Evolutionary conservation across 805 yeast species (phyloP), one percentile per base, ranked within the genome.

Genomic region (Metschnikowia vanudenii): DNA sequence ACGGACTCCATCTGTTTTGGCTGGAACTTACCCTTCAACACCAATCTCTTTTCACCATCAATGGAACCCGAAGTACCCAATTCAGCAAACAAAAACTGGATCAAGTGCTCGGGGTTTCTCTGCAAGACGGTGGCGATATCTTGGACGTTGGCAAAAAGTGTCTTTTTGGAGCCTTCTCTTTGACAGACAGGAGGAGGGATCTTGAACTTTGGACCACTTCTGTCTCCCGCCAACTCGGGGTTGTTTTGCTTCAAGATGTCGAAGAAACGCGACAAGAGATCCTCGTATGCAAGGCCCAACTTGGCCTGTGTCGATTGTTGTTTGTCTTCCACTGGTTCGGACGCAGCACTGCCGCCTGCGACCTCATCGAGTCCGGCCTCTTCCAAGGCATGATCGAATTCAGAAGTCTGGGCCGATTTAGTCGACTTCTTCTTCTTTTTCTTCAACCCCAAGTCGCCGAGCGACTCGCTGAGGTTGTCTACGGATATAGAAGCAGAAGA

Each of bases 41-140:
- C 90, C 68, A 94, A 81, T 72, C 99, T 85, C 77, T 90, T 88
- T 70, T 88, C 92, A 68, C 98, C 99, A 73, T 94, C 99, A 51
- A 94, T 92, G 46, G 97, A 91, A 65, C 99, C 99, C 2, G 98
- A 89, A 17, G 99, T 94, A 84, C 99, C 99, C 80, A 94, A 79
- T 75, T 94, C 99, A 1, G 98, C 97, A 73, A 94, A 94, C 71
- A 94, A 73, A 72, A 86, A 94, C 75, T 90, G 97, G 69, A 94
- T 94, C 55, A 94, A 83, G 73, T 94, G 99, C 64, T 94, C 99
- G 57, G 96, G 94, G 45, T 90, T 87, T 75, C 99, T 84, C 71
- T 94, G 97, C 75, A 94, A 79, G 47, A 90, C 94, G 58, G 88
- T 88, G 53, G 96, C 81, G 59, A 94, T 94, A 62, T 88, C 96